Evolutionary conservation across 108 stramenopile genomes (phyloP), one percentile per base, ranked within the genome.

Genomic region (Cyclotella cryptica): DNA sequence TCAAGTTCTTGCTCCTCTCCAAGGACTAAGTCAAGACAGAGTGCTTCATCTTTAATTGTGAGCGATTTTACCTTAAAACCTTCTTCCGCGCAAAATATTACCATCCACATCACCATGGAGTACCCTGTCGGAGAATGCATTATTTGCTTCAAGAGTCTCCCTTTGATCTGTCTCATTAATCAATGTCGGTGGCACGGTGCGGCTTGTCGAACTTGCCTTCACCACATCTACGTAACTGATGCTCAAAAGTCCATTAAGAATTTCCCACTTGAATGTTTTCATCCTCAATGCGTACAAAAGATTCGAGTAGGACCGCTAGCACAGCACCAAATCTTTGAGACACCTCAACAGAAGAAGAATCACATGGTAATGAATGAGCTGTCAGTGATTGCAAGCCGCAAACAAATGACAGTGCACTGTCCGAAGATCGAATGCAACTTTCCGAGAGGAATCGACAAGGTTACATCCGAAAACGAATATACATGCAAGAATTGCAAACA

Each of bases 181-280:
- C 12, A 55, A 22, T 70, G 69, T 52, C 17, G 27, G 53, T 70
- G 69, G 69, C 69, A 70, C 29, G 69, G 28, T 24, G 1, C 51
- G 10, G 69, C 69, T 19, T 70, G 69, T 28, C 19, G 40, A 30
- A 40, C 30, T 14, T 70, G 69, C 52, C 69, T 70, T 28, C 69
- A 30, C 69, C 51, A 29, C n/a, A 22, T 70, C 1, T 55, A 70
- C 30, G 53, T 70, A 14, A 42, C 51, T 17, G 30, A 55, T 24
- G 69, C 69, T 22, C 39, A 70, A 42, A 70, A 47, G 15, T 70
- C 69, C 21, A 14, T n/a, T 29, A 70, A 53, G 69, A 70, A 55
- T 17, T 70, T 26, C 41, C 69, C 69, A 11, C 69, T 70, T 35
- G 14, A 29, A 3, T 70, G 69, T 70, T 70, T 70, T 29, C 51